A percentile compares a stretch with the other conserved stretches of the same genome.
These are phyloP conservation scores for Rhodofomes roseus DNA, from an alignment of 1,284 basidiomycete genomes.

Conservation along the genomic window DNA sequence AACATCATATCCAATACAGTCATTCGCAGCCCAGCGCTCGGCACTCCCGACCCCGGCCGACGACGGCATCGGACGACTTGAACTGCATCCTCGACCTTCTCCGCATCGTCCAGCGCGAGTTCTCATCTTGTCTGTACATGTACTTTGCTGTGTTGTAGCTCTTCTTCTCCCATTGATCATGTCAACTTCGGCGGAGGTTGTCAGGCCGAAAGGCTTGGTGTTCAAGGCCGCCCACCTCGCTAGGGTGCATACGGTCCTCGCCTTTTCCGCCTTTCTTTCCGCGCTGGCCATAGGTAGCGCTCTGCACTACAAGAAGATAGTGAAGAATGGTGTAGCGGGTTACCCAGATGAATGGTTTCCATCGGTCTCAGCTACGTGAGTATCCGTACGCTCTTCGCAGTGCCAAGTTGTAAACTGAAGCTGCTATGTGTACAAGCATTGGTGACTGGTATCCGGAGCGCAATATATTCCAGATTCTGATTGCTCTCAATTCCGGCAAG, in stretches of 20 bases:
- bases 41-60: background rate
- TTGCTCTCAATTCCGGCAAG: constrained; percentile 78
- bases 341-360: constrained; percentile 94
- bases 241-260: constrained; percentile 68
- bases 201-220: constrained; percentile 10
- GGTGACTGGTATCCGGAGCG: constrained; percentile 92
- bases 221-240: constrained; percentile 49
- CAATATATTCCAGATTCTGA: constrained; percentile 87
- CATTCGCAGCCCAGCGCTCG: background rate
- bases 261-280: constrained; percentile 64
- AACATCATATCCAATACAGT: background rate
- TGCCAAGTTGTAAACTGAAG: background rate
- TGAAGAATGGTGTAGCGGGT: constrained; percentile 83
- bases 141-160: background rate
- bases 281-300: constrained; percentile 69
- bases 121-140: background rate
- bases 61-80: background rate
- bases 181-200: background rate
- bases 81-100: background rate
- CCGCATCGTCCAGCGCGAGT: background rate
- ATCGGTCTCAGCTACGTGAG: constrained; percentile 88
- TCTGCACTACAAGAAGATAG: constrained; percentile 83
- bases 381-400: constrained; percentile 15
- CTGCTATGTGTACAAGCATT: constrained; percentile 44
- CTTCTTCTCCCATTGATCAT: background rate